Percentiles rank a stretch among this genome's conserved stretches.
Conservation (phyloP, 768 basidiomycete species). For the Naganishia onofrii region DNA sequence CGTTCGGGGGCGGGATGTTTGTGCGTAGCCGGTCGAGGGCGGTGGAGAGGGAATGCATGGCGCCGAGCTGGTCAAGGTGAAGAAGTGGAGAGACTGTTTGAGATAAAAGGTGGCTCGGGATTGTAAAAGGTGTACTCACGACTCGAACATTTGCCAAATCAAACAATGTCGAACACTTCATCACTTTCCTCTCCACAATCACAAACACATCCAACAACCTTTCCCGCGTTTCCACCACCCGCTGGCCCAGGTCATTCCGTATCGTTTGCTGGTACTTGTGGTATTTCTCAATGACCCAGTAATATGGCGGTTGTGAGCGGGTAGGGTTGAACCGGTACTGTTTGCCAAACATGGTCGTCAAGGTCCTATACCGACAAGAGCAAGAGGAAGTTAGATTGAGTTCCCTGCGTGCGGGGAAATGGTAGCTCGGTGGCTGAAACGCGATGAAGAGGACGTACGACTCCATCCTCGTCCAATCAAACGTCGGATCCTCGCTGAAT, state of each 20-base stretch:
- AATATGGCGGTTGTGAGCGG: conserved; percentile 19
- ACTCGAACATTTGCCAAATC: conserved; percentile 21
- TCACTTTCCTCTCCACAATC: conserved; percentile 6
- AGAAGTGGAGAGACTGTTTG: neutral
- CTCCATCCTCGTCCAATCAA: conserved; percentile 21
- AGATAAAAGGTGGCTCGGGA: neutral
- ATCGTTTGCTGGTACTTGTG: conserved; percentile 24
- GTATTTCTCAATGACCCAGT: conserved; percentile 25
- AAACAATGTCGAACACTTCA: conserved; percentile 26
- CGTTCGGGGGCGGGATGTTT: conserved; percentile 3
- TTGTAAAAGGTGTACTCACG: neutral
- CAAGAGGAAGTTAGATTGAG: too few species aligned
- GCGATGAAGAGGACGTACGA: too few species aligned
- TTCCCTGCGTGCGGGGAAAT: too few species aligned
- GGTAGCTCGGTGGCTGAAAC: too few species aligned
- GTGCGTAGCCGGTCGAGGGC: conserved; percentile 9
- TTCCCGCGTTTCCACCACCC: neutral
- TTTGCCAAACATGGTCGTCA: conserved; percentile 23
- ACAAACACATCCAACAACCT: conserved; percentile 18
- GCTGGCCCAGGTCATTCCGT: conserved; percentile 4
- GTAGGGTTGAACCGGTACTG: conserved; percentile 23
- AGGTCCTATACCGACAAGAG: neutral
- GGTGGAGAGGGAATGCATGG: conserved; percentile 18
- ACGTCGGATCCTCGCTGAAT: conserved; percentile 31
- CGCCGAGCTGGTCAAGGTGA: neutral